phyloP scores from a whole-genome alignment of 176 grass and related monocot species.

The Chrysopogon serrulatus region DNA sequence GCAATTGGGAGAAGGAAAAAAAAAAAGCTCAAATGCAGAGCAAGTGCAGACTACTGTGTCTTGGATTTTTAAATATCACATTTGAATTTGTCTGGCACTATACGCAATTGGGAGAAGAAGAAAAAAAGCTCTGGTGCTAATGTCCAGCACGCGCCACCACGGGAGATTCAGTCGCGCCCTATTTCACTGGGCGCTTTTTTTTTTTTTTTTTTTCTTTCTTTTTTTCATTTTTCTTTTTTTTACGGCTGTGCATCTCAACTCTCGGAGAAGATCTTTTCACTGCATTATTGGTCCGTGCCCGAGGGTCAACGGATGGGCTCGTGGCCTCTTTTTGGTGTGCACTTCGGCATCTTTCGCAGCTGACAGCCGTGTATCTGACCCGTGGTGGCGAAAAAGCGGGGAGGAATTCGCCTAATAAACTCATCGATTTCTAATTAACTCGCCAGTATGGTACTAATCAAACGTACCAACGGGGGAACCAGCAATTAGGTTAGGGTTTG shows the following conservation, averaged over 20 bases:
- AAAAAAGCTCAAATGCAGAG: too few species aligned
- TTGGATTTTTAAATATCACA: too few species aligned
- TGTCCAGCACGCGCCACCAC: neutral
- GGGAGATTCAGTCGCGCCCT: neutral
- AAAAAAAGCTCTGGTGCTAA: neutral
- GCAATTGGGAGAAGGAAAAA: too few species aligned
- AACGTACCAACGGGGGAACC: neutral
- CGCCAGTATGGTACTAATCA: neutral
- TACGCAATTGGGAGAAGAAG: neutral
- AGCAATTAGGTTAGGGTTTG: neutral
- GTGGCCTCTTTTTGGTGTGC: neutral
- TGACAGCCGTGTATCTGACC: neutral
- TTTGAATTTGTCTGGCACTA: too few species aligned
- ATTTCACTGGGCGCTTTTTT: neutral
- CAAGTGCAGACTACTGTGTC: too few species aligned
- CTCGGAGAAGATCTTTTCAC: too few species aligned
- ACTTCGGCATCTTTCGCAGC: neutral
- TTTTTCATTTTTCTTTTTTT: neutral
- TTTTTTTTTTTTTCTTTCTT: too few species aligned
- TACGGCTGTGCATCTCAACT: neutral
- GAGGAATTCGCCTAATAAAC: neutral
- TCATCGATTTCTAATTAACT: neutral
- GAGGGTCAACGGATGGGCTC: too few species aligned
- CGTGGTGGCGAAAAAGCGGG: too few species aligned
- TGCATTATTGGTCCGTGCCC: too few species aligned